Evolutionary conservation across 495 filamentous ascomycete species (phyloP).

Genomic region (Jackrogersella minutella): DNA sequence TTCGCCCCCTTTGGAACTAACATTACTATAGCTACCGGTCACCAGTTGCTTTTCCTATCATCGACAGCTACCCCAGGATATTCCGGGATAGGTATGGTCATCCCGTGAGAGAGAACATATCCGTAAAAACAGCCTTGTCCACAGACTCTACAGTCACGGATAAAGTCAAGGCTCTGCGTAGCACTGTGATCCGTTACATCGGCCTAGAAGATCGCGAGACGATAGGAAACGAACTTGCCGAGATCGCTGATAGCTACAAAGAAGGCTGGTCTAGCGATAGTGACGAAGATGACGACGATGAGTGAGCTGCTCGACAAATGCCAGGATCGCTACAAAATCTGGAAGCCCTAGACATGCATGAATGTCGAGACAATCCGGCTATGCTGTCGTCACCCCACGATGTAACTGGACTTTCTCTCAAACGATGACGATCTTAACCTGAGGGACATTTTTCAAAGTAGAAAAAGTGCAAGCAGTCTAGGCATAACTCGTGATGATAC

Average conservation of each 20-base stretch:
- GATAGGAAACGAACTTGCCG: conserved; percentile 81
- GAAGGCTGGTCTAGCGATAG: conserved; percentile 89
- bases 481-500: not conserved
- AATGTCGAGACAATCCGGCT: not conserved
- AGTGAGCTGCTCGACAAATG: conserved; percentile 11
- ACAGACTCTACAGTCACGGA: conserved; percentile 75
- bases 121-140: conserved; percentile 71
- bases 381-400: not conserved
- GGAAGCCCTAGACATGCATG: not conserved
- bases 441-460: not conserved
- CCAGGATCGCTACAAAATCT: not conserved
- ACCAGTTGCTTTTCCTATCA: conserved; percentile 72
- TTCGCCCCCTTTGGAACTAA: conserved; percentile 19
- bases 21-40: conserved; percentile 51
- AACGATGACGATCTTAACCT: not conserved
- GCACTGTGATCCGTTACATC: conserved; percentile 63
- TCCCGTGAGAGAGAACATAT: conserved; percentile 53
- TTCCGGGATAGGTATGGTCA: conserved; percentile 58
- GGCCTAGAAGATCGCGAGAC: conserved; percentile 81
- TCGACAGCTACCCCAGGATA: conserved; percentile 82
- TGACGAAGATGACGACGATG: conserved; percentile 79
- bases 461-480: not conserved
- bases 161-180: conserved; percentile 71
- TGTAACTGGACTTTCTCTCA: not conserved
- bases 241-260: conserved; percentile 86